These are phyloP conservation scores for Pelargonium exstipulatum DNA, from an alignment of 441 rosid genomes.

Conservation along the genomic window DNA sequence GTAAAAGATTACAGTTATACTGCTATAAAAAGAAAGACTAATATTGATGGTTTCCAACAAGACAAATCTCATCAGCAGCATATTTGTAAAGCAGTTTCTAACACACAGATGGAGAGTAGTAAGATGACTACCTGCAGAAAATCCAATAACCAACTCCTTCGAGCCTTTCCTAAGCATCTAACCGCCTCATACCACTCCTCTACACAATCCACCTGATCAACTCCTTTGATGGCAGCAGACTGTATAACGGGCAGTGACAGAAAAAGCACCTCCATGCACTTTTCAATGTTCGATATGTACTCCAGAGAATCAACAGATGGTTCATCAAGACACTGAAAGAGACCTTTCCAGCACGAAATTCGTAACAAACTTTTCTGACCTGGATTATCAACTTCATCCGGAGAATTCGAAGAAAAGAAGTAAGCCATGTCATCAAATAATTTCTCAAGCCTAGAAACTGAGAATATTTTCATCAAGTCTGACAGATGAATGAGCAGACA, in stretches of 20 bases:
- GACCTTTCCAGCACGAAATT: constrained; percentile 80
- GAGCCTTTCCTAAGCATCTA: constrained; percentile 68
- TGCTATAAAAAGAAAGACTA: no score
- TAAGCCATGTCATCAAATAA: constrained; percentile 53
- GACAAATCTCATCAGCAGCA: background rate
- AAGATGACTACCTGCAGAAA: constrained; percentile 56
- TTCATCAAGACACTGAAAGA: constrained; percentile 63
- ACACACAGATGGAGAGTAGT: background rate
- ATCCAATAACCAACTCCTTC: constrained; percentile 53
- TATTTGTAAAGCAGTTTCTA: background rate
- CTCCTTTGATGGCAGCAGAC: constrained; percentile 24
- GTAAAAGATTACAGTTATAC: background rate
- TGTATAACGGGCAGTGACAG: constrained; percentile 48
- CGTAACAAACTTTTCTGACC: constrained; percentile 50
- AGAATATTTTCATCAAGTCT: constrained; percentile 57
- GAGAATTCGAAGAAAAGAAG: constrained; percentile 42
- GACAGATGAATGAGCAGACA: constrained; percentile 58
- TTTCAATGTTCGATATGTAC: constrained; percentile 47
- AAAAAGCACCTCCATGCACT: constrained; percentile 67
- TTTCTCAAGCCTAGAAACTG: constrained; percentile 73
- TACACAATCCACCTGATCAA: constrained; percentile 25
- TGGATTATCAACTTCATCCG: constrained; percentile 34
- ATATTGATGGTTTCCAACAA: background rate
- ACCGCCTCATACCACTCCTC: constrained; percentile 67
- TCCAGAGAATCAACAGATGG: constrained; percentile 50